These are phyloP conservation scores for Dacryopinax primogenitus DNA, from an alignment of 768 basidiomycete genomes.

Conservation along the genomic window DNA sequence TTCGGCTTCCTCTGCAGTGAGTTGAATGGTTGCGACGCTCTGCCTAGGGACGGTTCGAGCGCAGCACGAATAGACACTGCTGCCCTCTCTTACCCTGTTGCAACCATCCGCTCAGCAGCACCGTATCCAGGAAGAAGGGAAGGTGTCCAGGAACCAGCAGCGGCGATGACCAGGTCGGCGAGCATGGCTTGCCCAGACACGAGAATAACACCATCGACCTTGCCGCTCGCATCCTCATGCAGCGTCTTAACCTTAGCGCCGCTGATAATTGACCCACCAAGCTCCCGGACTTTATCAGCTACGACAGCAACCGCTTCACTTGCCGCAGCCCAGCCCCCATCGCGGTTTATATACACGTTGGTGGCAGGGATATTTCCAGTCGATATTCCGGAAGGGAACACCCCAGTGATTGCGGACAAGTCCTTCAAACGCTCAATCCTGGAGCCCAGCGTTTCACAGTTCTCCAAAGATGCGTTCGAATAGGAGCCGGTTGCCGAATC, in stretches of 20 bases:
- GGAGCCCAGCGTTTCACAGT: slow-evolving; percentile 49
- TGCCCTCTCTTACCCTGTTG: slow-evolving; percentile 35
- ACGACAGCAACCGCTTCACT: slow-evolving; percentile 47
- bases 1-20: slow-evolving; percentile 55
- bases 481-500: slow-evolving; percentile 31
- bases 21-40: slow-evolving; percentile 59
- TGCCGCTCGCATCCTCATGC: slow-evolving; percentile 28
- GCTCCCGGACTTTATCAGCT: slow-evolving; percentile 39
- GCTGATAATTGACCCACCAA: slow-evolving; percentile 47
- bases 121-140: slow-evolving; percentile 49
- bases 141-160: slow-evolving; percentile 77
- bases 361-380: background rate
- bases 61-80: background rate
- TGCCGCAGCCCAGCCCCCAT: slow-evolving; percentile 80
- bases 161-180: slow-evolving; percentile 54
- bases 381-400: slow-evolving; percentile 37
- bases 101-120: slow-evolving; percentile 42
- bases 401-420: slow-evolving; percentile 31
- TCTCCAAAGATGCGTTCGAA: slow-evolving; percentile 43
- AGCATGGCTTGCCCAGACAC: slow-evolving; percentile 37
- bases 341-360: slow-evolving; percentile 57
- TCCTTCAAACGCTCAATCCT: slow-evolving; percentile 34
- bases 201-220: slow-evolving; percentile 46
- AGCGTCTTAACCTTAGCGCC: slow-evolving; percentile 47
- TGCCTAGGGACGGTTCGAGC: slow-evolving; percentile 39